Percentiles rank a stretch among this genome's conserved stretches.
These are phyloP conservation scores for Diutina pseudorugosa DNA, from an alignment of 1,139 yeast species.

Conservation along the genomic window DNA sequence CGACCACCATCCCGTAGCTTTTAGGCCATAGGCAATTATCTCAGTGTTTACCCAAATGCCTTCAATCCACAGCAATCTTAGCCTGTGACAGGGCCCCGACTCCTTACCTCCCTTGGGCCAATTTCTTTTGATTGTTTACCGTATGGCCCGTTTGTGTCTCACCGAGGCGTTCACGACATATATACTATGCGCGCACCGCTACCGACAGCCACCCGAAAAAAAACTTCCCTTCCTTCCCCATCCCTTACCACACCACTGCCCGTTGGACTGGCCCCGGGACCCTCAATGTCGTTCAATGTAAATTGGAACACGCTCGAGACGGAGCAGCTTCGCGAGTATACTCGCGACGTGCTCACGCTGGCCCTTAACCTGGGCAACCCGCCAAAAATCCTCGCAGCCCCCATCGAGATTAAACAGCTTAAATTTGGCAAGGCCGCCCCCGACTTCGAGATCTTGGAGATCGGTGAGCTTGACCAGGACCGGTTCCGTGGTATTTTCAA, in stretches of 20 bases:
- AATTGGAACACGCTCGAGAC: constrained; percentile 74
- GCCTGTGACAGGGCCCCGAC: no score
- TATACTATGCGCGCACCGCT: not conserved
- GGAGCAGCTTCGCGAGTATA: constrained; percentile 52
- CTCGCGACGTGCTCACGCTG: constrained; percentile 58
- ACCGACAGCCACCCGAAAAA: not conserved
- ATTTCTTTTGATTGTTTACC: not conserved
- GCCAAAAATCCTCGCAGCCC: constrained; percentile 67
- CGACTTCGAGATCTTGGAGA: constrained; percentile 67
- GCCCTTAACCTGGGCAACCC: constrained; percentile 68
- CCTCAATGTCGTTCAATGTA: constrained; percentile 66
- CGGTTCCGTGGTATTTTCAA: constrained; percentile 80
- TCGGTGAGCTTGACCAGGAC: constrained; percentile 74
- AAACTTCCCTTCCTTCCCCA: not conserved
- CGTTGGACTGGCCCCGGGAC: not conserved
- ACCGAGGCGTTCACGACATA: not conserved
- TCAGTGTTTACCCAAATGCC: no score
- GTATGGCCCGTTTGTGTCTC: not conserved
- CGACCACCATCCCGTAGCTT: no score
- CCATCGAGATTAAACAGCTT: constrained; percentile 59
- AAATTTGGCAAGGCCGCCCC: constrained; percentile 76
- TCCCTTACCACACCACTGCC: not conserved
- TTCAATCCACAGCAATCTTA: no score
- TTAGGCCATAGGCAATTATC: no score
- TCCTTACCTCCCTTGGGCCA: no score